phyloP scores from a whole-genome alignment of 441 rosid genomes.

The Euphorbia schlechtendalii region DNA sequence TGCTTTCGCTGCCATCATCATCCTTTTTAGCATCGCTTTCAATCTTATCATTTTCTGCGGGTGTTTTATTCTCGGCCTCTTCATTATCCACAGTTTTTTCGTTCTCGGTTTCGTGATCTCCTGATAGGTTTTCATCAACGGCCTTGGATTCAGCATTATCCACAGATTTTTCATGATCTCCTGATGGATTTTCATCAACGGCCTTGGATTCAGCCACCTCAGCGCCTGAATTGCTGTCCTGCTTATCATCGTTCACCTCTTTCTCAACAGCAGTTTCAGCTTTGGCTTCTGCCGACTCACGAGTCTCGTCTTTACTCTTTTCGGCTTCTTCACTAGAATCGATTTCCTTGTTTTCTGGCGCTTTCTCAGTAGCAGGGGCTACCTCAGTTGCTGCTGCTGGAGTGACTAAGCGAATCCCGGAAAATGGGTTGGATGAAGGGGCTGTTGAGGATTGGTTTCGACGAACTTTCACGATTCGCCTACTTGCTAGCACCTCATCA shows the following conservation, averaged over 20 bases:
- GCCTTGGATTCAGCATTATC: slow-evolving; percentile 19
- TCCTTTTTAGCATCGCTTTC: slow-evolving; percentile 33
- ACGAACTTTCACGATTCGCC: slow-evolving; percentile 74
- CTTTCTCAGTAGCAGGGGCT: slow-evolving; percentile 29
- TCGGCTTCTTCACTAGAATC: slow-evolving; percentile 24
- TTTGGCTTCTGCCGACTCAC: slow-evolving; percentile 22
- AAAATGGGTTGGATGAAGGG: slow-evolving; percentile 73
- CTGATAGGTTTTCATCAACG: slow-evolving; percentile 27
- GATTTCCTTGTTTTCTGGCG: slow-evolving; percentile 27
- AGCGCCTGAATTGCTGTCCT: slow-evolving; percentile 15
- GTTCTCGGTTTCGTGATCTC: slow-evolving; percentile 27
- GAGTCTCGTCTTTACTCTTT: slow-evolving; percentile 25
- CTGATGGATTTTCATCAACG: slow-evolving; percentile 27
- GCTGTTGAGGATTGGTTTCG: slow-evolving; percentile 39
- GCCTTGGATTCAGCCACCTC: slow-evolving; percentile 26
- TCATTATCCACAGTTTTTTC: slow-evolving; percentile 1
- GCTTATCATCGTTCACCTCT: slow-evolving; percentile 24
- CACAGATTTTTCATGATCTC: no score
- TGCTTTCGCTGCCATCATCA: slow-evolving; percentile 32
- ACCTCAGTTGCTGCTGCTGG: slow-evolving; percentile 32
- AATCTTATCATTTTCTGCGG: slow-evolving; percentile 22
- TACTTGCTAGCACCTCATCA: slow-evolving; percentile 66
- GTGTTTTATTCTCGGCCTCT: slow-evolving; percentile 7
- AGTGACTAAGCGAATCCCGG: slow-evolving; percentile 57
- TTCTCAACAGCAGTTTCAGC: slow-evolving; percentile 28